phyloP scores from a whole-genome alignment of 352 stramenopile species.

The Phytophthora tentaculata region DNA sequence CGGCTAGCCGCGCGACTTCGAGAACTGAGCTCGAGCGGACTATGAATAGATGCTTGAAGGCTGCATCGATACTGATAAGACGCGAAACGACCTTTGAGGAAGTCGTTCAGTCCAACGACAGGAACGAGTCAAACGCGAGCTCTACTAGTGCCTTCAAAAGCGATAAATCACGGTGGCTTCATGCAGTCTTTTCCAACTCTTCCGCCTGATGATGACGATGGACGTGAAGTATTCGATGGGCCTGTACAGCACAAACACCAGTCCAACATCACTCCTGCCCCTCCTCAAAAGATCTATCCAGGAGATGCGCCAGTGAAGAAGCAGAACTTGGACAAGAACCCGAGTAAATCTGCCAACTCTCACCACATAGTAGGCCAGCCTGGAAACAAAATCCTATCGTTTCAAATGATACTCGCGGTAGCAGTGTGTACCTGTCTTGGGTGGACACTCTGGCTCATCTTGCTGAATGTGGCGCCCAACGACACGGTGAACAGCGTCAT shows the following conservation, averaged over 20 bases:
- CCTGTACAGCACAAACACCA: not conserved
- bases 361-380: too few relatives aligned
- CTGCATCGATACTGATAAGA: too few relatives aligned
- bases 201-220: not conserved
- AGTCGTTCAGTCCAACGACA: too few relatives aligned
- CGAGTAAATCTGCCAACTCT: not conserved
- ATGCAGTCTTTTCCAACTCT: not conserved
- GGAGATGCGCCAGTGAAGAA: not conserved
- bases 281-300: not conserved
- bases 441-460: slow-evolving; percentile 34
- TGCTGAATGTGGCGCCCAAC: slow-evolving; percentile 31
- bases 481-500: slow-evolving; percentile 41
- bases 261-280: not conserved
- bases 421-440: slow-evolving; percentile 14
- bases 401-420: not conserved
- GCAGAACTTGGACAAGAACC: not conserved
- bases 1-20: too few relatives aligned
- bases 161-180: too few relatives aligned
- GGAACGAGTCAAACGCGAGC: too few relatives aligned
- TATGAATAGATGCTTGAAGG: too few relatives aligned
- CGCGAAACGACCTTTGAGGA: too few relatives aligned
- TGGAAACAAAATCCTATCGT: not conserved
- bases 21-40: too few relatives aligned
- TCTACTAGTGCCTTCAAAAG: too few relatives aligned
- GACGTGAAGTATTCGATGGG: not conserved